Evolutionary conservation across 164 flowering plant genomes (phyloP), one percentile per base, ranked within the genome.

Genomic region (Piper longum): DNA sequence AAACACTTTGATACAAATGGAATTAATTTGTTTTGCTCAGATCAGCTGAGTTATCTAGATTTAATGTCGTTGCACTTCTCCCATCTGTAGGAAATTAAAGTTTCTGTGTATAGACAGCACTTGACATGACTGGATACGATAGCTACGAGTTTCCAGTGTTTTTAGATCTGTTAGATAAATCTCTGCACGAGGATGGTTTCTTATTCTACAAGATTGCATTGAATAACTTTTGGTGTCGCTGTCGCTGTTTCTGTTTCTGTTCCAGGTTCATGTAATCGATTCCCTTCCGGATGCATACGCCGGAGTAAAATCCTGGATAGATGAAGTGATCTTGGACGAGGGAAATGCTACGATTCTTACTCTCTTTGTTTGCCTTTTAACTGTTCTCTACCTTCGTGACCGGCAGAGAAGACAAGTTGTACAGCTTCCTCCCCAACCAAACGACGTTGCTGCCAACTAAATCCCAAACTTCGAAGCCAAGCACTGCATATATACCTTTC

Each of bases 331-430:
- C 67, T 56, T 95, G 84, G 99, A 89, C 68, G 99, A 95, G 81
- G 99, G 99, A 57, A 95, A 95, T 72, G 90, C 85, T 5, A 95
- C 96, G 2, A 95, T 95, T 62, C 79, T 95, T 62, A 80, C 99
- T 3, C 87, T 95, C 4, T 79, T 86, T 66, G 79, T 78, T 43
- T 91, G 96, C 75, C 90, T 95, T 8, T 67, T 91, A 39, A 87
- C 98, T 1, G 97, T 95, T 36, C 81, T 95, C 9, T 95, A 87
- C 71, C 81, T 95, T 41, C 88, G 97, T 19, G 97, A 87, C 57
- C 76, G 99, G 67, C 99, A 89, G 64, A 83, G 98, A 11, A 77
- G 98, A 69, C 72, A 84, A 26, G 92, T 75, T 14, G 88, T 56
- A 51, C 82, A 63, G 43, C 63, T 57, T 3, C 61, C 63, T 48